phyloP scores from a whole-genome alignment of 2,329 filamentous ascomycete genomes.

The Pseudocercospora vitis region DNA sequence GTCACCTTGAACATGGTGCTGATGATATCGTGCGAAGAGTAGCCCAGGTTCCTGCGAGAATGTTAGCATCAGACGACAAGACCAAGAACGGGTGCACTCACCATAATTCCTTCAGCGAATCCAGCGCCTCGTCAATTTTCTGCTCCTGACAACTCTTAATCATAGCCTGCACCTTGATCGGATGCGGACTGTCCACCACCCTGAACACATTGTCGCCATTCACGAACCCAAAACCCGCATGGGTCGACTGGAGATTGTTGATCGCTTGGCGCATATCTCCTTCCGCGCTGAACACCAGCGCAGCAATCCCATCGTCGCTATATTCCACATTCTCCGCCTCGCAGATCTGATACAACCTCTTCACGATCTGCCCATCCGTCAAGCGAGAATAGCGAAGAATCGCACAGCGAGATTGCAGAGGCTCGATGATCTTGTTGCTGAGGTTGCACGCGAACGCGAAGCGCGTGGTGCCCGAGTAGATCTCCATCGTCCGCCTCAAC shows the following conservation, averaged over 20 bases:
- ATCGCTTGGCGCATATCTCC: conserved; percentile 99
- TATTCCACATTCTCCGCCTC: conserved; percentile 88
- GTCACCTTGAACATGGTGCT: conserved; percentile 99
- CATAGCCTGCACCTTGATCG: conserved; percentile 98
- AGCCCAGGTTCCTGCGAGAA: conserved; percentile 69
- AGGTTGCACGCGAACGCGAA: conserved; percentile 99
- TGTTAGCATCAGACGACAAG: conserved; percentile 14
- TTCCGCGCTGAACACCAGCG: conserved; percentile 95
- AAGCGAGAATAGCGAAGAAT: conserved; percentile 91
- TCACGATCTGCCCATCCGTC: conserved; percentile 89
- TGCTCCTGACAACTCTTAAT: conserved; percentile 94
- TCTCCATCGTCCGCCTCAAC: conserved; percentile 94
- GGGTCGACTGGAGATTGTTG: conserved; percentile 94
- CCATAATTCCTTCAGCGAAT: conserved; percentile 88
- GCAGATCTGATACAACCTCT: conserved; percentile 86
- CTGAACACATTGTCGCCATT: conserved; percentile 97
- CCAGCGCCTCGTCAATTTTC: conserved; percentile 83
- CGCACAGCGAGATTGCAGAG: conserved; percentile 93
- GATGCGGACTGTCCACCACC: conserved; percentile 94
- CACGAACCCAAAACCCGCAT: conserved; percentile 93
- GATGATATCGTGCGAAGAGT: conserved; percentile 98
- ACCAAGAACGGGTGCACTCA: conserved; percentile 26
- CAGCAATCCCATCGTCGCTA: conserved; percentile 89
- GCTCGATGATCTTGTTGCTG: conserved; percentile 99
- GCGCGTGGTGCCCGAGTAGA: conserved; percentile 91